Conservation (phyloP, 1,284 basidiomycete genomes). For the Hymenochaete sp. region DNA sequence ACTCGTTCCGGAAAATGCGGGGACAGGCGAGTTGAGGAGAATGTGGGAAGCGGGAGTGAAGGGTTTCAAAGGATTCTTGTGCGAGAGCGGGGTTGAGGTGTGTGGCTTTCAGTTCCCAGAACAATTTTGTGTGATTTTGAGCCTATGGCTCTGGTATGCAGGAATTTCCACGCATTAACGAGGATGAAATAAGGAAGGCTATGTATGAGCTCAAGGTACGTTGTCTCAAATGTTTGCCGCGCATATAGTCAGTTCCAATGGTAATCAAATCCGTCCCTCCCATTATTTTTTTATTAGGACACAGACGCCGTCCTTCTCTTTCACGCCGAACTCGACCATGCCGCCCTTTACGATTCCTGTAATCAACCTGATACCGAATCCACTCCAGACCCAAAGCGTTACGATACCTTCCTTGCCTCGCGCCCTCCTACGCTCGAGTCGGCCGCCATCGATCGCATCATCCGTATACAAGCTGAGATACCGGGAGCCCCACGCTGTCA, state of each 20-base stretch:
- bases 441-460: conserved; percentile 71
- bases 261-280: conserved; percentile 1
- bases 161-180: conserved; percentile 85
- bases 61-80: conserved; percentile 94
- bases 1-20: conserved; percentile 83
- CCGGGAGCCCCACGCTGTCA: conserved; percentile 76
- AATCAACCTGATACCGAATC: no score
- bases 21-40: conserved; percentile 50
- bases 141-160: conserved; percentile 25
- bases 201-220: conserved; percentile 67
- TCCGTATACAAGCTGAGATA: conserved; percentile 48
- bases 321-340: conserved; percentile 76
- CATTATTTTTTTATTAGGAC: conserved; percentile 30
- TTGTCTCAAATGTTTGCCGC: no score
- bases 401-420: conserved; percentile 77
- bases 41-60: conserved; percentile 73
- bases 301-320: conserved; percentile 69
- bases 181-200: conserved; percentile 58
- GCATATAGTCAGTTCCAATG: no score
- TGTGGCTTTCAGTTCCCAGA: conserved; percentile 19
- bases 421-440: conserved; percentile 73
- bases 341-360: neutral
- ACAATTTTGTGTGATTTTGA: neutral
- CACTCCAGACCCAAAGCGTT: conserved; percentile 40
- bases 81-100: conserved; percentile 88